Percentiles rank a stretch among this genome's conserved stretches.
phyloP scores from a whole-genome alignment of 2,329 filamentous ascomycete species.

The Fusarium floridanum region DNA sequence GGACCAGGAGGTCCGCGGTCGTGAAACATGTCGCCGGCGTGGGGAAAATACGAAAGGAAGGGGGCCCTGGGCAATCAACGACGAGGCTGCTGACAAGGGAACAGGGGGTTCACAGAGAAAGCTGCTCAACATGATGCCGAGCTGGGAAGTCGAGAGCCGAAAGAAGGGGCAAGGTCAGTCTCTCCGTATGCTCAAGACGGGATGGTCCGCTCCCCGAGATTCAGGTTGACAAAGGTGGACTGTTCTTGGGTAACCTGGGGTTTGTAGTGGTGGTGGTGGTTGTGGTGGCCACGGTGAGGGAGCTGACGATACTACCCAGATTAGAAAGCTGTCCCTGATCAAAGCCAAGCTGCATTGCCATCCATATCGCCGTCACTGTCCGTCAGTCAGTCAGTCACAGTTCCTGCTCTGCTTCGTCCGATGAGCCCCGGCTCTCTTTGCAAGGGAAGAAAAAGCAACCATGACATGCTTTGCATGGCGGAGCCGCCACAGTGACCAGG shows the following conservation, averaged over 20 bases:
- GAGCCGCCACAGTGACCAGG: slow-evolving; percentile 22
- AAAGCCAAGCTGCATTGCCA: not conserved
- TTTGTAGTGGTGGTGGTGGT: not conserved
- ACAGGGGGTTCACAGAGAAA: slow-evolving; percentile 1
- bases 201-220: slow-evolving; percentile 44
- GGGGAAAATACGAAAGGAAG: slow-evolving; percentile 48
- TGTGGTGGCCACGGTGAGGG: not conserved
- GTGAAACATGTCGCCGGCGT: slow-evolving; percentile 46
- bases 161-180: slow-evolving; percentile 24
- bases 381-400: not conserved
- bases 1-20: slow-evolving; percentile 34
- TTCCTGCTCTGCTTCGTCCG: slow-evolving; percentile 9
- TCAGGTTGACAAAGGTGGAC: slow-evolving; percentile 30
- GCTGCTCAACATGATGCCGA: slow-evolving; percentile 26
- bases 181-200: slow-evolving; percentile 29
- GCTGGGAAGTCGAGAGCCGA: slow-evolving; percentile 32
- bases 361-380: not conserved
- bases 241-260: slow-evolving; percentile 2
- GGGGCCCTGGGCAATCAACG: slow-evolving; percentile 19
- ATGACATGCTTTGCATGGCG: slow-evolving; percentile 37
- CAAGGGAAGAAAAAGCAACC: slow-evolving; percentile 33
- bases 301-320: not conserved
- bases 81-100: slow-evolving; percentile 23
- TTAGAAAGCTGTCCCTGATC: slow-evolving; percentile 1
- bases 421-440: slow-evolving; percentile 16